Percentiles rank a stretch among this genome's conserved stretches.
Evolutionary conservation across 2,329 filamentous ascomycete species (phyloP).

Genomic region (Phoma sp.): DNA sequence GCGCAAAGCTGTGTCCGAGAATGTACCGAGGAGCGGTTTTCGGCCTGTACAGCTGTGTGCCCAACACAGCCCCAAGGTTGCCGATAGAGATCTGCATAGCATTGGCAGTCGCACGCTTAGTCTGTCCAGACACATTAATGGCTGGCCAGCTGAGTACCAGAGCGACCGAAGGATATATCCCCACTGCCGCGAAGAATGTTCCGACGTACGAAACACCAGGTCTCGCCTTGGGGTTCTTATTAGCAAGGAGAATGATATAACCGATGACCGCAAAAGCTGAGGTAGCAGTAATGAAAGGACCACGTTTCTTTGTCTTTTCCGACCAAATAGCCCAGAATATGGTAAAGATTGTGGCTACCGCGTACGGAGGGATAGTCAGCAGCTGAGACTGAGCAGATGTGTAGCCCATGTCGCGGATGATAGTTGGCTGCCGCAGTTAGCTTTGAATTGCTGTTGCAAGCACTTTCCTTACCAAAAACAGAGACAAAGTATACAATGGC

Average conservation of each 20-base stretch:
- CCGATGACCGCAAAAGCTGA: slow-evolving; percentile 43
- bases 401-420: slow-evolving; percentile 54
- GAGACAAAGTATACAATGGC: slow-evolving; percentile 46
- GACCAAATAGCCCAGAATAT: slow-evolving; percentile 44
- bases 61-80: slow-evolving; percentile 52
- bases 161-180: slow-evolving; percentile 49
- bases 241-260: slow-evolving; percentile 48
- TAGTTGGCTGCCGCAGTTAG: slow-evolving; percentile 57
- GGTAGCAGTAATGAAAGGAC: slow-evolving; percentile 45
- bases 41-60: slow-evolving; percentile 47
- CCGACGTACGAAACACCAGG: slow-evolving; percentile 48
- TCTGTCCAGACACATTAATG: slow-evolving; percentile 61
- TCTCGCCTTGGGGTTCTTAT: slow-evolving; percentile 35
- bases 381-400: slow-evolving; percentile 51
- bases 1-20: slow-evolving; percentile 44
- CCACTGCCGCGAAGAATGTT: slow-evolving; percentile 47
- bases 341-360: slow-evolving; percentile 46
- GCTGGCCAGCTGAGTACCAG: slow-evolving; percentile 56
- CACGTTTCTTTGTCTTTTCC: slow-evolving; percentile 39
- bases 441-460: not conserved
- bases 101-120: slow-evolving; percentile 58
- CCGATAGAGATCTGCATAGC: slow-evolving; percentile 59
- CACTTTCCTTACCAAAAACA: slow-evolving; percentile 44
- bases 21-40: slow-evolving; percentile 44
- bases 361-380: slow-evolving; percentile 55